Conservation (phyloP, 805 yeast species). For the Cyberlindnera misumaiensis region DNA sequence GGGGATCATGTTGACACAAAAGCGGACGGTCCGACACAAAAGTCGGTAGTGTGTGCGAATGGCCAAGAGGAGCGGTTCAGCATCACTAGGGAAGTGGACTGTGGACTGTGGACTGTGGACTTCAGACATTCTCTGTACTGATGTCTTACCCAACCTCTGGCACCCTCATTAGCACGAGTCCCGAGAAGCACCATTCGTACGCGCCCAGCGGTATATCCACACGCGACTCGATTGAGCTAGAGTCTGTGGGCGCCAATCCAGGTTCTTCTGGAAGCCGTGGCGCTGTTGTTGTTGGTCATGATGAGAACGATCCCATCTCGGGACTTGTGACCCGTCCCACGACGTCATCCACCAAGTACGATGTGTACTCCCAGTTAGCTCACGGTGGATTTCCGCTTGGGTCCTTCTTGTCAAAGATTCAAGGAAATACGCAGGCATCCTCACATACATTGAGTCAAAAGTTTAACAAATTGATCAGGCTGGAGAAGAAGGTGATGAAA, state of each 20-base stretch:
- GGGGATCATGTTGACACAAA: no score
- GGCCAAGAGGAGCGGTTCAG: no score
- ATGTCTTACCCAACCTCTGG: slow-evolving; percentile 1
- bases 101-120: no score
- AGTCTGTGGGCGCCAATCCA: not conserved
- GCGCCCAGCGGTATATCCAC: slow-evolving; percentile 13
- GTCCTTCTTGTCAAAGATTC: slow-evolving; percentile 22
- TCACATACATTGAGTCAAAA: slow-evolving; percentile 27
- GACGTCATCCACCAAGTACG: slow-evolving; percentile 8
- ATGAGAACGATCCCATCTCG: slow-evolving; percentile 11
- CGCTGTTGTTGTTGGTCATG: not conserved
- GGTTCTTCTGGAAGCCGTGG: not conserved
- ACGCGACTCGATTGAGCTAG: slow-evolving; percentile 6
- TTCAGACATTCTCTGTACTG: not conserved
- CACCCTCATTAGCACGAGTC: not conserved
- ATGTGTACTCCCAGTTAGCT: slow-evolving; percentile 8
- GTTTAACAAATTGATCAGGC: slow-evolving; percentile 31
- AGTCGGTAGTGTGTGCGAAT: no score
- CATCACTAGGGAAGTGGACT: no score
- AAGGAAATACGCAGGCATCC: slow-evolving; percentile 16
- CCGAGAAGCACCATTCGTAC: not conserved
- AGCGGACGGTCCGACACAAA: no score
- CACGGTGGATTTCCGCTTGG: slow-evolving; percentile 16
- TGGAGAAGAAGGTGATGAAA: slow-evolving; percentile 31
- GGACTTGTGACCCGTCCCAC: slow-evolving; percentile 15